Evolutionary conservation across 2,329 filamentous ascomycete genomes (phyloP), one percentile per base, ranked within the genome.

Genomic region (Aphanocladium album): DNA sequence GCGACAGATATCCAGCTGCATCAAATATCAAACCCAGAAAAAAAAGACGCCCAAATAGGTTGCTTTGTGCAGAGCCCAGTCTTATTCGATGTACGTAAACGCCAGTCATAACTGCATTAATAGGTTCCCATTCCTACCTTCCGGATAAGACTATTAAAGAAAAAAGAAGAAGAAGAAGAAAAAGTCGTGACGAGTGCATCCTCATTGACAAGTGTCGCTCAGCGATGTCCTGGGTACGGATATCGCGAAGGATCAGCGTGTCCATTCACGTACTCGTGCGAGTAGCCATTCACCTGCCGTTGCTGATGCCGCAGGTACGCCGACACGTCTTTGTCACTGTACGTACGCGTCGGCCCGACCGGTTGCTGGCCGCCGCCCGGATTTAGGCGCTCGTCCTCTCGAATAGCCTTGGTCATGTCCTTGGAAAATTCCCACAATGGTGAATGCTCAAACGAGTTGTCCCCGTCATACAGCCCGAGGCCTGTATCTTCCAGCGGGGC

Each of bases 271-370:
- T 51, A 51, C 23, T 58, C 25, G 23, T 43, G 39, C 12, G 56
- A 50, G 43, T 58, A 58, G 3, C 56, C 56, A 58, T 58, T 58
- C 23, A 51, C 56, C 30, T 58, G 56, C 19, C 35, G 45, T 46
- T 58, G 56, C 56, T 58, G 56, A 16, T n/a, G 33, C 23, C 56
- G 56, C 35, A 58, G 33, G 23, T 58, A 51, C 33, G 46, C 46
- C 21, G 56, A 58, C 12, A 58, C 56, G 19, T 58, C 56, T 35
- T 58, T 58, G 56, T 58, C 56, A 46, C 33, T 58, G 21, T 58
- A 58, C 5, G 23, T 50, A 8, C 8, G 56, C 16, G 5, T 21
- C 17, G 21, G 23, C 21, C 19, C 12, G 3, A 1, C 33, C 11
- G 11, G 33, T 1, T 50, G 17, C 47, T 17, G 16, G 27, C 23